phyloP scores from a whole-genome alignment of 768 basidiomycete genomes.

The Rhodotorula diobovata region DNA sequence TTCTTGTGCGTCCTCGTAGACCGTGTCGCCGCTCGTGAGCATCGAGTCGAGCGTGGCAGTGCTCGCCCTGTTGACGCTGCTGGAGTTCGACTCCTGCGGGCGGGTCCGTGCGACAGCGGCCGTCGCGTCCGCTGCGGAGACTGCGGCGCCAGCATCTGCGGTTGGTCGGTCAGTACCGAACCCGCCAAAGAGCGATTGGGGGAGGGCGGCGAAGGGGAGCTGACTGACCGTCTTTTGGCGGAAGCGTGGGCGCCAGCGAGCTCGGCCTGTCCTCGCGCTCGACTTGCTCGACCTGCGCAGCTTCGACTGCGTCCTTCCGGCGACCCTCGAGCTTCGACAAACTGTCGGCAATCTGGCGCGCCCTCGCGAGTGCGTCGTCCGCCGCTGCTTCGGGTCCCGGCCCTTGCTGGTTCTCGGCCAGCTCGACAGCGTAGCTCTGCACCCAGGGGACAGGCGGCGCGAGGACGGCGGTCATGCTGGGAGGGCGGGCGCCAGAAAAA shows the following conservation, averaged over 20 bases:
- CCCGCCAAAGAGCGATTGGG: too few relatives aligned
- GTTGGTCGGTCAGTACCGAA: too few relatives aligned
- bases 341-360: neutral
- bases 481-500: too few relatives aligned
- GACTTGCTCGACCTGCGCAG: neutral
- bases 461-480: too few relatives aligned
- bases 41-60: neutral
- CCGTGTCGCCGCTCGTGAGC: conserved; percentile 12
- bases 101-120: neutral
- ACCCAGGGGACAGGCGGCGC: too few relatives aligned
- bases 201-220: too few relatives aligned
- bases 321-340: conserved; percentile 1
- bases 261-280: neutral
- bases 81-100: neutral
- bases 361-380: neutral
- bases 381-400: too few relatives aligned
- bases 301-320: neutral
- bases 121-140: neutral
- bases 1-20: conserved; percentile 7
- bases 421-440: neutral
- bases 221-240: too few relatives aligned
- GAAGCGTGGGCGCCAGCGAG: neutral
- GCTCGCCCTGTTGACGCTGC: neutral
- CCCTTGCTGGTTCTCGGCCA: too few relatives aligned
- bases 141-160: neutral